These are phyloP conservation scores for Dissophora globulifera DNA, from an alignment of 192 early-diverging fungal genomes.

Conservation along the genomic window DNA sequence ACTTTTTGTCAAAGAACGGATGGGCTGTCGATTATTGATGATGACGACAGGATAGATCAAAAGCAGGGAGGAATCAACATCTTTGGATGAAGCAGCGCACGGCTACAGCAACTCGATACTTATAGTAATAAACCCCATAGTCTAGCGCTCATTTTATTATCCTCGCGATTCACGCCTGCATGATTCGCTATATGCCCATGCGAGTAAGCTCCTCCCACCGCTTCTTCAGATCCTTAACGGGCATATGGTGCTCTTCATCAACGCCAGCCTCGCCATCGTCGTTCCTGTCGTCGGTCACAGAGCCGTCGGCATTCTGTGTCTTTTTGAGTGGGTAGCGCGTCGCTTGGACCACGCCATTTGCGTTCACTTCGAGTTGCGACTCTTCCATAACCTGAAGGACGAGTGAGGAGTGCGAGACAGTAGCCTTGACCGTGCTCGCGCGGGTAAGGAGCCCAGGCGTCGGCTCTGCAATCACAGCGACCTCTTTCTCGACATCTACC, in stretches of 20 bases:
- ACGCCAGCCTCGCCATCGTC: slow-evolving; percentile 14
- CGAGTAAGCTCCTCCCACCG: slow-evolving; percentile 46
- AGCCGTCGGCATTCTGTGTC: neutral
- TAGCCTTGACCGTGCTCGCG: slow-evolving; percentile 3
- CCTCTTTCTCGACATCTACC: too few species aligned
- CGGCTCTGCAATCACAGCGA: neutral
- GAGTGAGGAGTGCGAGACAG: neutral
- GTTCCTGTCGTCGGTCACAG: neutral
- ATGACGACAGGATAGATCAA: too few species aligned
- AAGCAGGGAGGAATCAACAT: too few species aligned
- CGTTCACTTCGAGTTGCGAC: neutral
- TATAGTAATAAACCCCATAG: neutral
- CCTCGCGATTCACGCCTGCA: neutral
- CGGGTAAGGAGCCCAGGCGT: slow-evolving; percentile 12
- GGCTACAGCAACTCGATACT: too few species aligned
- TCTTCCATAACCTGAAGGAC: neutral
- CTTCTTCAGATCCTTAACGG: slow-evolving; percentile 38
- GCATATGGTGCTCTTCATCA: slow-evolving; percentile 26
- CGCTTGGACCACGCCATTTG: slow-evolving; percentile 12
- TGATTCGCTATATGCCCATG: slow-evolving; percentile 21
- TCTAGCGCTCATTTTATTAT: neutral
- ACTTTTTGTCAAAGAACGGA: slow-evolving; percentile 69
- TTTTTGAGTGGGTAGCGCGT: slow-evolving; percentile 29
- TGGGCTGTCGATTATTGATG: slow-evolving; percentile 68
- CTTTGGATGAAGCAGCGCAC: too few species aligned